These are phyloP conservation scores for Cercospora sesami DNA, from an alignment of 2,329 filamentous ascomycete species.

Conservation along the genomic window DNA sequence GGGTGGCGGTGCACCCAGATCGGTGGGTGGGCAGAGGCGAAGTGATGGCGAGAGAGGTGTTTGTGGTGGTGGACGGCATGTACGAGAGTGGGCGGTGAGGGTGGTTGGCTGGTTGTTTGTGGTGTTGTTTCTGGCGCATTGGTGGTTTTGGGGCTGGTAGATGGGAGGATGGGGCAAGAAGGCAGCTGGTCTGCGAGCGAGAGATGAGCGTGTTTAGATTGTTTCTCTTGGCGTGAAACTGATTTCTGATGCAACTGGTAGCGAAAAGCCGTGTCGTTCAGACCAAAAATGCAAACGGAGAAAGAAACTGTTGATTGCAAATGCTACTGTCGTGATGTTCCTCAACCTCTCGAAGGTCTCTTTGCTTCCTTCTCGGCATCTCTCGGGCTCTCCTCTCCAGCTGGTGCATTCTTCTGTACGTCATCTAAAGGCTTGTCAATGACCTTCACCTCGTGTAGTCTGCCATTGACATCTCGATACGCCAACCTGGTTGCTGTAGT, in stretches of 20 bases:
- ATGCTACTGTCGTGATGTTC: not conserved
- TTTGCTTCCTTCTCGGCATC: not conserved
- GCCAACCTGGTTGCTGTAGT: constrained; percentile 24
- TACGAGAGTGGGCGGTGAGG: not conserved
- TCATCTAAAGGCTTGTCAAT: constrained; percentile 25
- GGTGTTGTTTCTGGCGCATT: not conserved
- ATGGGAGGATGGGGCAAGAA: not conserved
- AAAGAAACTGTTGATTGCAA: not conserved
- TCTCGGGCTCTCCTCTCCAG: not conserved
- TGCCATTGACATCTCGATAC: constrained; percentile 24
- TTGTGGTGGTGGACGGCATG: constrained; percentile 13
- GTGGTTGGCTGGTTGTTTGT: not conserved
- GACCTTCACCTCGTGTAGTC: constrained; percentile 28
- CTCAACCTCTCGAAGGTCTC: not conserved
- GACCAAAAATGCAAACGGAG: not conserved
- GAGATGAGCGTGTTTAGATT: not conserved
- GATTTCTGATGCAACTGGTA: not conserved
- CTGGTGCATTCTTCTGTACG: not conserved
- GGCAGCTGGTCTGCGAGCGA: not conserved
- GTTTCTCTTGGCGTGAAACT: not conserved
- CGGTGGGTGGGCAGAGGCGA: constrained; percentile 1
- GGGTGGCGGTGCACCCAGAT: constrained; percentile 11
- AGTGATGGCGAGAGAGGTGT: constrained; percentile 12
- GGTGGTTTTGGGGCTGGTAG: not conserved
- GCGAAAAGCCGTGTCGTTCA: not conserved